Evolutionary conservation across 2,329 filamentous ascomycete genomes (phyloP).

Genomic region (Herpotrichia juniperi): DNA sequence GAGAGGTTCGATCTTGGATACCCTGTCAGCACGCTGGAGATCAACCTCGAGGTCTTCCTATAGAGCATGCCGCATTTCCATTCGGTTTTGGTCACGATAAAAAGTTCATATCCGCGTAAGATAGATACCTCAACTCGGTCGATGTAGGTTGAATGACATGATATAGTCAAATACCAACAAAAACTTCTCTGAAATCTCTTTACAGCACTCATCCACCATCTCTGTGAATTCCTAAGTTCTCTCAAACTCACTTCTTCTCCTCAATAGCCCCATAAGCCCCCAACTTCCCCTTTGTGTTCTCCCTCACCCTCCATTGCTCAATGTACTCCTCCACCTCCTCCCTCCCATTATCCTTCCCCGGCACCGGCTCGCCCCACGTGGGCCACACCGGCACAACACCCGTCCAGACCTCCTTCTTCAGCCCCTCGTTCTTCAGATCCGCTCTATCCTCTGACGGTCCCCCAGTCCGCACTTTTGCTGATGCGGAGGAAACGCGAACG

Average conservation of each 20-base stretch:
- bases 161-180: no score
- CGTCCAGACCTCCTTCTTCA: conserved; percentile 37
- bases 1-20: conserved; percentile 89
- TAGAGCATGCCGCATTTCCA: conserved; percentile 44
- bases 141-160: conserved; percentile 6
- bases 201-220: no score
- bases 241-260: not conserved
- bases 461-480: conserved; percentile 40
- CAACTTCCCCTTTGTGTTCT: conserved; percentile 27
- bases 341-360: conserved; percentile 47
- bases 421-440: conserved; percentile 33
- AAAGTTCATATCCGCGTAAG: not conserved
- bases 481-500: conserved; percentile 33
- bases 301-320: conserved; percentile 40
- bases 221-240: not conserved
- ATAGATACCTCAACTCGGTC: conserved; percentile 18
- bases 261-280: conserved; percentile 33
- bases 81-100: not conserved
- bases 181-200: no score
- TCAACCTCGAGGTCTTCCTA: conserved; percentile 93
- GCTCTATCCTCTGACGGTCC: conserved; percentile 41
- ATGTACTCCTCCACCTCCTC: conserved; percentile 68
- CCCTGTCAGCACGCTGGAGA: conserved; percentile 90
- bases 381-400: conserved; percentile 44
- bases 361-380: conserved; percentile 39